Evolutionary conservation across 176 grass and related monocot species (phyloP).

Genomic region (Triticum aestivum): DNA sequence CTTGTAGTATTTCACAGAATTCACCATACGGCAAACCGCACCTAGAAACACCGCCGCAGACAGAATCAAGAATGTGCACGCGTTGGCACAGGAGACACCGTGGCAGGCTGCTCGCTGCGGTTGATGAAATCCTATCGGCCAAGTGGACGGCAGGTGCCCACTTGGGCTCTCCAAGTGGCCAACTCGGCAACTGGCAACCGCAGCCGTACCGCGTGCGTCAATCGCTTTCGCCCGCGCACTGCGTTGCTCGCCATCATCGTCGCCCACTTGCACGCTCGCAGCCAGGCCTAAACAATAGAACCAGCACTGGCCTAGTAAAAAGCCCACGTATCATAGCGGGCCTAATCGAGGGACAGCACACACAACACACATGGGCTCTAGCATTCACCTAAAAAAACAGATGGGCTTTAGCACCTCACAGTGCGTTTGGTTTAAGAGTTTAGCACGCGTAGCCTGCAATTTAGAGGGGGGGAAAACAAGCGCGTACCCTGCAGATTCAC

Average conservation of each 20-base stretch:
- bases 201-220: background rate
- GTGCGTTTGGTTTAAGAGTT: no score
- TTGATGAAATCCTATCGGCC: background rate
- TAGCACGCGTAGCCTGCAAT: no score
- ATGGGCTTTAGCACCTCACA: no score
- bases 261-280: background rate
- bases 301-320: background rate
- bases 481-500: no score
- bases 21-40: background rate
- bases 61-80: background rate
- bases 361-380: background rate
- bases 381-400: no score
- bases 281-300: no score
- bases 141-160: background rate
- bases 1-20: background rate
- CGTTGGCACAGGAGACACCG: background rate
- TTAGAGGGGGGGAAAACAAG: no score
- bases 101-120: background rate
- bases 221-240: background rate
- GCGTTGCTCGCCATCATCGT: background rate
- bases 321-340: background rate
- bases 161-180: constrained; percentile 1
- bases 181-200: background rate
- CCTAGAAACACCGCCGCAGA: no score
- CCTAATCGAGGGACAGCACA: background rate